These are phyloP conservation scores for Sporobolomyces roseus DNA, from an alignment of 768 basidiomycete genomes.

Conservation along the genomic window DNA sequence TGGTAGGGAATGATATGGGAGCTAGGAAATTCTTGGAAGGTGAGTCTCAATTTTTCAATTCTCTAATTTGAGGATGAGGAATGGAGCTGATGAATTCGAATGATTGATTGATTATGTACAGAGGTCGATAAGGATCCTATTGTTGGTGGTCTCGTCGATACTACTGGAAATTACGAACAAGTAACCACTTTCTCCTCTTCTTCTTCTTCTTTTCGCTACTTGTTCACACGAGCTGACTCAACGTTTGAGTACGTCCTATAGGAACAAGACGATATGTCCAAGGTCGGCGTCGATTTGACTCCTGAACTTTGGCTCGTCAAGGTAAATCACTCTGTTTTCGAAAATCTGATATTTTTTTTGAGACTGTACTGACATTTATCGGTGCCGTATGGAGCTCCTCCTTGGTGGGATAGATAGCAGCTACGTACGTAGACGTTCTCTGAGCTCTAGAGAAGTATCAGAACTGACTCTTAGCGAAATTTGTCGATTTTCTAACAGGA, in stretches of 20 bases:
- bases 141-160: constrained; percentile 50
- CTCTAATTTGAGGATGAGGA: too few species aligned
- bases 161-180: constrained; percentile 31
- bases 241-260: too few species aligned
- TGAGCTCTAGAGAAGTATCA: too few species aligned
- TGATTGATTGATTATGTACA: neutral
- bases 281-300: constrained; percentile 43
- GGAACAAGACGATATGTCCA: neutral
- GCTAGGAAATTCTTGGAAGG: constrained; percentile 48
- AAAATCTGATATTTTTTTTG: neutral
- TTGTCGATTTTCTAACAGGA: too few species aligned
- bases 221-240: too few species aligned
- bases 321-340: constrained; percentile 39
- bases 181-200: neutral
- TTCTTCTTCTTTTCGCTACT: too few species aligned
- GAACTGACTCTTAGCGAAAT: too few species aligned
- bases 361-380: neutral
- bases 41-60: neutral
- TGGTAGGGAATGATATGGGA: constrained; percentile 41
- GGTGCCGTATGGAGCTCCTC: too few species aligned
- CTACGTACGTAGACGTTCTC: too few species aligned
- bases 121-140: constrained; percentile 50
- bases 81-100: too few species aligned
- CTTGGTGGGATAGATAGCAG: too few species aligned
- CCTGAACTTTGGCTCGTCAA: constrained; percentile 50